phyloP scores from a whole-genome alignment of 1,139 yeast genomes.

The Blastobotrys aristatus region DNA sequence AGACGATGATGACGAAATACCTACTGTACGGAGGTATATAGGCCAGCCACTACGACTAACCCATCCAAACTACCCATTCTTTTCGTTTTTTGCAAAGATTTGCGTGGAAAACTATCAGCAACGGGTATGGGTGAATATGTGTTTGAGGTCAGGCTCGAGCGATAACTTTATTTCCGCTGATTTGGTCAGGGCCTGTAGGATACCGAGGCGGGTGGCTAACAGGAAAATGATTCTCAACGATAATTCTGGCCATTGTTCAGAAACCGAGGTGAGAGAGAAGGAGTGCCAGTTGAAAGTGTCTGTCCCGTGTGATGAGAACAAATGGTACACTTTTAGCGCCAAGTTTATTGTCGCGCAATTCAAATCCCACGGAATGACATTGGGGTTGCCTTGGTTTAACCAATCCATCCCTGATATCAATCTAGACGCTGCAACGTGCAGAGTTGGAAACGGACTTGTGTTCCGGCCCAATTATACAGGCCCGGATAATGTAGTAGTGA shows the following conservation, averaged over 20 bases:
- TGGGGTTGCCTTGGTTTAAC: constrained; percentile 13
- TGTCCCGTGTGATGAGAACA: constrained; percentile 9
- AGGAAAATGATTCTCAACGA: constrained; percentile 4
- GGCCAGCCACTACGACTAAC: constrained; percentile 7
- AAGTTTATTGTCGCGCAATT: constrained; percentile 1
- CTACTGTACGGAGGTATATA: constrained; percentile 3
- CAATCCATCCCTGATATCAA: constrained; percentile 4
- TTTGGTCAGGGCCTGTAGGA: constrained; percentile 2
- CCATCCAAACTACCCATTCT: constrained; percentile 4
- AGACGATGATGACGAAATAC: background rate
- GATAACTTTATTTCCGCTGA: constrained; percentile 9
- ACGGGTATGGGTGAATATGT: constrained; percentile 10
- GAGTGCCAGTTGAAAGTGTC: constrained; percentile 4
- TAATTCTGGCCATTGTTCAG: constrained; percentile 1
- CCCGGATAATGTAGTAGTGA: background rate
- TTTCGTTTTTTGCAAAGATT: constrained; percentile 6
- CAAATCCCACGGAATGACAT: constrained; percentile 9
- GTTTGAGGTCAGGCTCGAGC: constrained; percentile 5
- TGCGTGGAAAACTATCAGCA: background rate
- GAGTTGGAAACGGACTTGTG: background rate
- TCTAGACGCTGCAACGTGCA: background rate
- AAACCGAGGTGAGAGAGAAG: constrained; percentile 1
- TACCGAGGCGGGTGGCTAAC: background rate
- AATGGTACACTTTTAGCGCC: constrained; percentile 11
- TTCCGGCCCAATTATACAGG: constrained; percentile 9